Evolutionary conservation across 129 eudicot genomes (phyloP).

Genomic region (Artemisia tridentata): DNA sequence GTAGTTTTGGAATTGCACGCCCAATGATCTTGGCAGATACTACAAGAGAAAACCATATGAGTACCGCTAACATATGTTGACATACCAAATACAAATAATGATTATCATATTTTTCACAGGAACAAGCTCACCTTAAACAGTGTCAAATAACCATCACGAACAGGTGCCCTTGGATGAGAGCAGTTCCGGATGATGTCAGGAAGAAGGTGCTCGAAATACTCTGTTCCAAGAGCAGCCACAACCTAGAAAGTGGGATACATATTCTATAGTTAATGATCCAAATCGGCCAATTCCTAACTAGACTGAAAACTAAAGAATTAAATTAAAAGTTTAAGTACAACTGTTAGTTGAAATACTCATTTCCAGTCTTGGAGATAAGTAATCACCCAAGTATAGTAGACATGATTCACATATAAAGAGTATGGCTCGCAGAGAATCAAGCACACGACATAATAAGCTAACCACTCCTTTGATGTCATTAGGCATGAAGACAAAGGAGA

Average conservation of each 20-base stretch:
- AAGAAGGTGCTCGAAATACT: constrained; percentile 76
- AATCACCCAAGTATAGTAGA: background rate
- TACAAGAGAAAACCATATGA: constrained; percentile 28
- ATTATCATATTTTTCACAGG: background rate
- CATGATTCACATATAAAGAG: background rate
- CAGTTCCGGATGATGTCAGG: constrained; percentile 93
- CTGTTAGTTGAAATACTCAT: background rate
- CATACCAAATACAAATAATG: background rate
- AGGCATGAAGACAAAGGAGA: background rate
- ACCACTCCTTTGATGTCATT: background rate
- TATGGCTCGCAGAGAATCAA: background rate
- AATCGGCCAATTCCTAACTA: background rate
- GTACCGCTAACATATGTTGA: background rate
- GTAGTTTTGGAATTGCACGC: constrained; percentile 93
- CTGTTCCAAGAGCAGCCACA: constrained; percentile 91
- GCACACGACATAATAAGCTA: background rate
- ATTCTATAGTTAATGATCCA: background rate
- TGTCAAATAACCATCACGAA: constrained; percentile 92
- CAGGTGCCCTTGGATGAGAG: constrained; percentile 90
- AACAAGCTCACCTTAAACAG: constrained; percentile 67
- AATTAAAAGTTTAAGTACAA: background rate
- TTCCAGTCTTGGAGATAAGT: background rate
- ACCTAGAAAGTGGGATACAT: constrained; percentile 46
- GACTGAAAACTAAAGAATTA: background rate
- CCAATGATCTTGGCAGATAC: constrained; percentile 95